Conservation (phyloP, 768 basidiomycete species). For the Mycena polygramma region DNA sequence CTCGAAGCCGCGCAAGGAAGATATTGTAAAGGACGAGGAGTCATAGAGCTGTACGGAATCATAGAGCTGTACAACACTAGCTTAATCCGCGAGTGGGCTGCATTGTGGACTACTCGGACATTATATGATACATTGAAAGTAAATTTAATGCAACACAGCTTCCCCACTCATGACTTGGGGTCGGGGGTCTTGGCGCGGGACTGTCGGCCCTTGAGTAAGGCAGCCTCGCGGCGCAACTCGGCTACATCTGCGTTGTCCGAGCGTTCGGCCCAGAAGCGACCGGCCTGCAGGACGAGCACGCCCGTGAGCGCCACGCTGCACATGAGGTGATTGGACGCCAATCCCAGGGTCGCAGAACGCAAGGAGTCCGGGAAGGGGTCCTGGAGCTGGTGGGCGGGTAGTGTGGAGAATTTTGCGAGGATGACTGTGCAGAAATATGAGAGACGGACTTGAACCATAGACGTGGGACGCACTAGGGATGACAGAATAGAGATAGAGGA, state of each 20-base stretch:
- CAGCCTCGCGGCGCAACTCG: slow-evolving; percentile 42
- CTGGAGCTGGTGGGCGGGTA: slow-evolving; percentile 65
- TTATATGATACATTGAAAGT: slow-evolving; percentile 33
- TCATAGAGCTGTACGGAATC: slow-evolving; percentile 26
- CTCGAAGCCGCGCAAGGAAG: slow-evolving; percentile 91
- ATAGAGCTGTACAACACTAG: background rate
- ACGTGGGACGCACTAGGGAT: slow-evolving; percentile 73
- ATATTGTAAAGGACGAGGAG: slow-evolving; percentile 82
- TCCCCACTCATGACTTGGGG: slow-evolving; percentile 24
- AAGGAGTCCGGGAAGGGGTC: slow-evolving; percentile 76
- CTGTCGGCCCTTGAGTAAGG: slow-evolving; percentile 33
- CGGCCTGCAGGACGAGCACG: slow-evolving; percentile 86
- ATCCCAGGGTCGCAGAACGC: slow-evolving; percentile 75
- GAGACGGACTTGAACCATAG: slow-evolving; percentile 11
- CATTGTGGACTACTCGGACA: slow-evolving; percentile 17
- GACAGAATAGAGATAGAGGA: slow-evolving; percentile 82
- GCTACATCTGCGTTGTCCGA: slow-evolving; percentile 71
- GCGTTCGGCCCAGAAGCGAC: slow-evolving; percentile 87
- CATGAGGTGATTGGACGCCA: slow-evolving; percentile 87
- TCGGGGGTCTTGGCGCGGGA: slow-evolving; percentile 40
- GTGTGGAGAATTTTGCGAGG: slow-evolving; percentile 66
- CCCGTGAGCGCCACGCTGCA: slow-evolving; percentile 91
- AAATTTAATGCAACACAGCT: slow-evolving; percentile 14
- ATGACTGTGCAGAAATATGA: slow-evolving; percentile 58
- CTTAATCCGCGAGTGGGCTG: background rate